phyloP scores from a whole-genome alignment of 2,329 filamentous ascomycete genomes.

The Xylaria sp. region DNA sequence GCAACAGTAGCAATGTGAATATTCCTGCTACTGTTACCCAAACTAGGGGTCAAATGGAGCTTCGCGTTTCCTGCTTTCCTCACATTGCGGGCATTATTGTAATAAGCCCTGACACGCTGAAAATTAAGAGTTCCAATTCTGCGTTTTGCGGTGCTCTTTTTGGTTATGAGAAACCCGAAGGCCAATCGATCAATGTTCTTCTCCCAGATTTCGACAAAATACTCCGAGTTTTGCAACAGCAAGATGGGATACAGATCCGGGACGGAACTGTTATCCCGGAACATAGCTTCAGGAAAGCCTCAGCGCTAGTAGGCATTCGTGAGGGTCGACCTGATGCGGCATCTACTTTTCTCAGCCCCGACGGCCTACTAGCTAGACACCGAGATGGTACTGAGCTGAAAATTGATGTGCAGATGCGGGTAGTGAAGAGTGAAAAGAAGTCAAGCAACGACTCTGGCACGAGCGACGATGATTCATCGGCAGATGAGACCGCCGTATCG shows the following conservation, averaged over 20 bases:
- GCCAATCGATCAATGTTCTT: slow-evolving; percentile 80
- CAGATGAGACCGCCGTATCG: slow-evolving; percentile 58
- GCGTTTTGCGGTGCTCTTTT: slow-evolving; percentile 95
- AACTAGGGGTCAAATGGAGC: slow-evolving; percentile 73
- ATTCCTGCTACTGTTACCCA: slow-evolving; percentile 87
- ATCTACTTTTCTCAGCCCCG: slow-evolving; percentile 82
- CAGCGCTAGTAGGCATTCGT: slow-evolving; percentile 83
- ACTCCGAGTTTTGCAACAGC: slow-evolving; percentile 81
- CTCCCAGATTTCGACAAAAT: slow-evolving; percentile 90
- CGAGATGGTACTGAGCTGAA: slow-evolving; percentile 91
- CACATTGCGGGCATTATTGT: slow-evolving; percentile 98
- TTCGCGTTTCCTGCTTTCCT: slow-evolving; percentile 92
- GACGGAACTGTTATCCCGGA: slow-evolving; percentile 98
- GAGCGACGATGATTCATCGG: slow-evolving; percentile 51
- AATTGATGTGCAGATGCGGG: slow-evolving; percentile 95
- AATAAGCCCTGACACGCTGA: slow-evolving; percentile 79
- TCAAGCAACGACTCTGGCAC: slow-evolving; percentile 49
- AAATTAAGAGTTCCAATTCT: slow-evolving; percentile 91
- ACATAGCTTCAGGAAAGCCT: slow-evolving; percentile 91
- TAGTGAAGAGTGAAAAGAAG: slow-evolving; percentile 87
- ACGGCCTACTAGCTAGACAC: slow-evolving; percentile 86
- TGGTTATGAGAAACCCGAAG: slow-evolving; percentile 85
- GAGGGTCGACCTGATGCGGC: slow-evolving; percentile 84
- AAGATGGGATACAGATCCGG: slow-evolving; percentile 83
- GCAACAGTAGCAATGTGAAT: slow-evolving; percentile 79